These are phyloP conservation scores for Neurospora sp. DNA, from an alignment of 495 filamentous ascomycete species.

Conservation along the genomic window DNA sequence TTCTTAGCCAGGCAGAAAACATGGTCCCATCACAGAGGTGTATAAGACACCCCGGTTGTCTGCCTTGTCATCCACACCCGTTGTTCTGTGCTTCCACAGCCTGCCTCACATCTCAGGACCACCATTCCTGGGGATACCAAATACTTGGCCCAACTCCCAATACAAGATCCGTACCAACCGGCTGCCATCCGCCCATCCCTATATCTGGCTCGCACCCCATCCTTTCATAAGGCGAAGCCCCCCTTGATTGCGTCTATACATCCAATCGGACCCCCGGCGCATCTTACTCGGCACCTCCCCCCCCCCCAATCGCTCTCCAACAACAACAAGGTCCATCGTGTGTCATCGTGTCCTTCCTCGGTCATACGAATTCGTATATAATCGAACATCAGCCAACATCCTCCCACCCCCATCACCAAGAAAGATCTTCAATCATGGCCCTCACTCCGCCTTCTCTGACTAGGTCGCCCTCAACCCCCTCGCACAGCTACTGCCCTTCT, in stretches of 20 bases:
- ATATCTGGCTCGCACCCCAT: conserved; percentile 19
- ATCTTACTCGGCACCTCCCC: conserved; percentile 10
- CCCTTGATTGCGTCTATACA: conserved; percentile 10
- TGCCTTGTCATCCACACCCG: conserved; percentile 17
- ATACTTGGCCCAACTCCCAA: conserved; percentile 8
- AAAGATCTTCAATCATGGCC: conserved; percentile 29
- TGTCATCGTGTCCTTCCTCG: conserved; percentile 5
- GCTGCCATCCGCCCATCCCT: conserved; percentile 12
- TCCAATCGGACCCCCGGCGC: conserved; percentile 22
- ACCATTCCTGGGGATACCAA: conserved; percentile 4
- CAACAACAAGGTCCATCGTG: conserved; percentile 9
- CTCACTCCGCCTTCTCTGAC: conserved; percentile 39
- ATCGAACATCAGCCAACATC: conserved; percentile 15
- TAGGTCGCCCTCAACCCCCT: conserved; percentile 36
- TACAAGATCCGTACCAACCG: conserved; percentile 9
- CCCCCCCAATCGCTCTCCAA: conserved; percentile 13
- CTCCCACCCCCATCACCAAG: conserved; percentile 2
- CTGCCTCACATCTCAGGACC: conserved; percentile 15
- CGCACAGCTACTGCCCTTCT: conserved; percentile 38
- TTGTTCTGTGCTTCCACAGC: conserved; percentile 13
- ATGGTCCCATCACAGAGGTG: conserved; percentile 13
- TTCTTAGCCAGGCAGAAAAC: conserved; percentile 29
- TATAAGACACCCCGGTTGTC: conserved; percentile 24
- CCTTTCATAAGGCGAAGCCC: conserved; percentile 6
- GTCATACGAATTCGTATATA: conserved; percentile 13